Base-by-base conservation (phyloP, 176 grass and related monocot genomes). In the Avena sativa region DNA sequence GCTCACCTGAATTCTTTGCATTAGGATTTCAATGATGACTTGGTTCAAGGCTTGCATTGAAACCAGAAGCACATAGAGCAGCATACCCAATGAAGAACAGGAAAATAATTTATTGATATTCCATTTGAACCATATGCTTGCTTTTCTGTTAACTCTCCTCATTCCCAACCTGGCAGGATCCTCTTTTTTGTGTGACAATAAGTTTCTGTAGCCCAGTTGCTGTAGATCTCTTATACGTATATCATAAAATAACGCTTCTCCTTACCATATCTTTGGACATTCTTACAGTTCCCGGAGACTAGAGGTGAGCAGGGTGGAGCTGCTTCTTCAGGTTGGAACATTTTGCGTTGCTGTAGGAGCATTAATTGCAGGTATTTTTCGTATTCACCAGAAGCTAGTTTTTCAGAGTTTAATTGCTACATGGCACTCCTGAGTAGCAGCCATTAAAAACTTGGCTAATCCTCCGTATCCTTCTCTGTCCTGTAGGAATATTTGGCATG, bases 401-500 rank as follows among this genome's bases (percentile, higher is more conserved):
- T 50, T 75, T 76, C 14, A 16, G 16, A 4, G 38, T 82, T 1
- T 61, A 53, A 21, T 83, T 78, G 26, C 19, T 9, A 19, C 12
- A 19, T 12, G 26, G 47, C 36, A 30, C 25, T 38, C 14, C 14
- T 71, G 50, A 15, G 4, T 63, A 81, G 43, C 6, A 34, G 13
- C 28, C 64, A 9, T 17, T 36, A 3, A 3, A 67, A 67, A 25
- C 71, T 17, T 58, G 63, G 9, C 32, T 85, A 78, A 71, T 65
- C 43, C 64, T 4, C 15, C 21, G 20, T 47, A 9, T 67, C 8
- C 0, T 8, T 38, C 40, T 60, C 77, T 9, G 36, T 48, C 89
- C 2, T 89, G 79, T 76, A 96, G 97, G 97, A 82, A 98, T 98
- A 88, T 98, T 98, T 71, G 97, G 97, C 80, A 96, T 98, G 97